Evolutionary conservation across 768 basidiomycete species (phyloP).

Genomic region (Sporobolomyces roseus): DNA sequence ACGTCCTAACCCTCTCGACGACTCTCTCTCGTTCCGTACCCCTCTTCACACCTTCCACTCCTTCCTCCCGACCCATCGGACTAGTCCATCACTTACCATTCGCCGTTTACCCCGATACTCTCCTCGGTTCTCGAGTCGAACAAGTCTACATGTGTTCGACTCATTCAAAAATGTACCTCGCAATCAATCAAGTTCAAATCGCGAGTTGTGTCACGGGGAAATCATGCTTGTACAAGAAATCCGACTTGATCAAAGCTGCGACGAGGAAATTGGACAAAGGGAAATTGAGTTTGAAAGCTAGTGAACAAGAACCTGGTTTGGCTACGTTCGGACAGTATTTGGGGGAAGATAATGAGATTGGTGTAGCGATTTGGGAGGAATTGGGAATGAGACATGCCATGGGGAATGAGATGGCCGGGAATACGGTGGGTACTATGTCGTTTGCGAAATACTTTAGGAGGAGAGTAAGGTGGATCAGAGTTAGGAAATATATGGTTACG

Average conservation of each 20-base stretch:
- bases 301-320: constrained; percentile 49
- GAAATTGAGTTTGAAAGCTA: constrained; percentile 1
- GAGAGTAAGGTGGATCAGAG: constrained; percentile 92
- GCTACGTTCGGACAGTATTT: constrained; percentile 79
- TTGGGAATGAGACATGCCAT: constrained; percentile 80
- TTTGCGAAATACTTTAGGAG: constrained; percentile 79
- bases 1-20: constrained; percentile 70
- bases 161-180: constrained; percentile 98
- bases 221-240: constrained; percentile 86
- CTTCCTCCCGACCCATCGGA: constrained; percentile 54
- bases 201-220: constrained; percentile 98
- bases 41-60: constrained; percentile 58
- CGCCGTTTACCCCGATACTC: constrained; percentile 64
- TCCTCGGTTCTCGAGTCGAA: constrained; percentile 78
- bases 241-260: constrained; percentile 73
- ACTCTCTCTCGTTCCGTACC: constrained; percentile 75
- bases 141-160: constrained; percentile 94
- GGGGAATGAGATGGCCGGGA: constrained; percentile 82
- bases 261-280: constrained; percentile 44
- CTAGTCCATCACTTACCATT: constrained; percentile 96
- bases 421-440: constrained; percentile 82
- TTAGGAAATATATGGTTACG: constrained; percentile 88
- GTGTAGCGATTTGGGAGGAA: constrained; percentile 86
- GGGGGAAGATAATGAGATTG: constrained; percentile 99
- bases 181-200: constrained; percentile 79